A percentile compares a stretch with the other conserved stretches of the same genome.
phyloP scores from a whole-genome alignment of 1,139 yeast genomes.

The Zygosaccharomyces sapae region DNA sequence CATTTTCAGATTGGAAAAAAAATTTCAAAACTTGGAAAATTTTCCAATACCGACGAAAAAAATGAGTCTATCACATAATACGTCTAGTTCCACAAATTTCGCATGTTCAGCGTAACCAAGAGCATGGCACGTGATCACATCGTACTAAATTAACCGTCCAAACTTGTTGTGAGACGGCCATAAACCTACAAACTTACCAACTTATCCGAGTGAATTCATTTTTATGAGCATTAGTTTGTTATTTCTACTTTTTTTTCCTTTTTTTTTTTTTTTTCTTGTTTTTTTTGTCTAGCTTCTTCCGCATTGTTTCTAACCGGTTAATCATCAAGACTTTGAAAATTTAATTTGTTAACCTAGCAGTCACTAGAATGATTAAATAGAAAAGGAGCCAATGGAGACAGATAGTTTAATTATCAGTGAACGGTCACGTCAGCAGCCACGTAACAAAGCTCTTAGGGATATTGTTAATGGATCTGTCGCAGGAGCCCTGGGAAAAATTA shows the following conservation, averaged over 20 bases:
- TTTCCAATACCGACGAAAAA: constrained; percentile 7
- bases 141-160: not conserved
- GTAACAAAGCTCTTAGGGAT: constrained; percentile 26
- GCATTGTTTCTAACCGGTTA: not conserved
- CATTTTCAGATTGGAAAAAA: not conserved
- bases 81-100: constrained; percentile 17
- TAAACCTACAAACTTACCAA: too few species aligned
- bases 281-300: not conserved
- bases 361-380: not conserved
- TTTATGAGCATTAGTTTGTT: not conserved
- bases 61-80: constrained; percentile 17
- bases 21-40: constrained; percentile 12
- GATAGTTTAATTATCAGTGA: constrained; percentile 13
- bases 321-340: not conserved
- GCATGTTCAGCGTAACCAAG: constrained; percentile 10
- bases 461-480: constrained; percentile 43
- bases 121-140: constrained; percentile 7
- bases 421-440: constrained; percentile 11
- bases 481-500: constrained; percentile 77
- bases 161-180: not conserved
- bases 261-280: not conserved
- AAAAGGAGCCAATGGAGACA: constrained; percentile 3
- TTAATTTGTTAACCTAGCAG: not conserved
- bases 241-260: not conserved
- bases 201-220: not conserved